These are phyloP conservation scores for Periconia sp. DNA, from an alignment of 2,329 filamentous ascomycete genomes.

Conservation along the genomic window DNA sequence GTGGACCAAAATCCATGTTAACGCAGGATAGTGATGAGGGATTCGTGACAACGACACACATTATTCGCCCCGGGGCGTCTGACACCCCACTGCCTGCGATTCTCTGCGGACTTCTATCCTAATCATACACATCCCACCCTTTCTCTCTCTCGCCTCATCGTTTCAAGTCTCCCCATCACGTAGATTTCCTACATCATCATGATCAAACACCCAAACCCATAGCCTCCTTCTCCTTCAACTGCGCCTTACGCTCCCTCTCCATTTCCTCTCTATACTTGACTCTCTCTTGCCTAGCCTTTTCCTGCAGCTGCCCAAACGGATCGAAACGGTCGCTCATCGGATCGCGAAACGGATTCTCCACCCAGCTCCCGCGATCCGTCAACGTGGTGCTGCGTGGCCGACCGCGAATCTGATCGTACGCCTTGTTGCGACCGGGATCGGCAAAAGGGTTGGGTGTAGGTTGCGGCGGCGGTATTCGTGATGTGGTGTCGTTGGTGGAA, in stretches of 20 bases:
- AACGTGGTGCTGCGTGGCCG: slow-evolving; percentile 36
- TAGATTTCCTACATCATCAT: too few relatives aligned
- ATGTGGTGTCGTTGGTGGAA: slow-evolving; percentile 24
- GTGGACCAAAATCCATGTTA: too few relatives aligned
- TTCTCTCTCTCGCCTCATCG: too few relatives aligned
- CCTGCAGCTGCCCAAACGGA: slow-evolving; percentile 40
- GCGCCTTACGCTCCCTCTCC: slow-evolving; percentile 18
- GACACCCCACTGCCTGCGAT: too few relatives aligned
- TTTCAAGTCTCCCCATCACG: too few relatives aligned
- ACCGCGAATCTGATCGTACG: slow-evolving; percentile 37
- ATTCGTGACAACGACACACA: too few relatives aligned
- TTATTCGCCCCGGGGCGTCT: too few relatives aligned
- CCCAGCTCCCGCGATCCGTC: slow-evolving; percentile 37
- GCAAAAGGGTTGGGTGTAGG: slow-evolving; percentile 40
- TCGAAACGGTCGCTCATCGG: slow-evolving; percentile 39
- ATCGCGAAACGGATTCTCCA: slow-evolving; percentile 38
- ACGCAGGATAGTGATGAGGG: too few relatives aligned
- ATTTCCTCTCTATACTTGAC: slow-evolving; percentile 26
- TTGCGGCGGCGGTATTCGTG: slow-evolving; percentile 19
- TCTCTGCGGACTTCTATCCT: too few relatives aligned
- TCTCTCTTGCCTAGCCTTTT: slow-evolving; percentile 32
- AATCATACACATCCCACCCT: too few relatives aligned
- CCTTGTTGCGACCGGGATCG: slow-evolving; percentile 39
- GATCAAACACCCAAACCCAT: slow-evolving; percentile 24
- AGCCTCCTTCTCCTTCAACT: slow-evolving; percentile 28